Percentiles rank a stretch among this genome's conserved stretches.
Conservation (phyloP, 1,284 basidiomycete genomes). For the Cutaneotrichosporon sp. region DNA sequence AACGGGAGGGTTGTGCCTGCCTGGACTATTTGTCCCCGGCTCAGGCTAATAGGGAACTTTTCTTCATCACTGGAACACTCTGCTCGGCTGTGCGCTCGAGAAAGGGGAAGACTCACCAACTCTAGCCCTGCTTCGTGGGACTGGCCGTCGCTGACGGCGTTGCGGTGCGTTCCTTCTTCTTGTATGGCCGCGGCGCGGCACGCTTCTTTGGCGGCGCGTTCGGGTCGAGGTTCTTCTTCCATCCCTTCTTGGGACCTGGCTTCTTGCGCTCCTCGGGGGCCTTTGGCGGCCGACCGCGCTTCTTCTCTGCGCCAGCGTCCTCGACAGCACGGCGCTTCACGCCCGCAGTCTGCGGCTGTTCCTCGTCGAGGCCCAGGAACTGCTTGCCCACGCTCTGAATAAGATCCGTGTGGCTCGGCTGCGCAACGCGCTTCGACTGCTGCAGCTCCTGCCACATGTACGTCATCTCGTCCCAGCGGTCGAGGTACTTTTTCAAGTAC, state of each 20-base stretch:
- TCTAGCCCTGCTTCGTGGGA: conserved; percentile 6
- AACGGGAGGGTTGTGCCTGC: conserved; percentile 18
- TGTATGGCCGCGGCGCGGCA: neutral
- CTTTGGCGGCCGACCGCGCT: conserved; percentile 17
- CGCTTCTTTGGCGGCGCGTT: conserved; percentile 17
- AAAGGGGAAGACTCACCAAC: neutral
- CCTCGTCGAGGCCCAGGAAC: conserved; percentile 34
- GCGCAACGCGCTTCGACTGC: conserved; percentile 20
- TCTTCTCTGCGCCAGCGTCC: conserved; percentile 14
- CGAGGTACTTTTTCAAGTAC: conserved; percentile 34
- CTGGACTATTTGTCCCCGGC: conserved; percentile 21
- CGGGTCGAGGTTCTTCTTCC: conserved; percentile 30
- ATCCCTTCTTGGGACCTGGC: conserved; percentile 43
- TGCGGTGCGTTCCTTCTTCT: conserved; percentile 10
- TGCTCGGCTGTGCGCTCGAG: neutral
- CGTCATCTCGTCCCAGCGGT: conserved; percentile 41
- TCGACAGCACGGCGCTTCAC: conserved; percentile 12
- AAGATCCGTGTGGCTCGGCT: conserved; percentile 30
- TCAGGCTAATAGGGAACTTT: conserved; percentile 21
- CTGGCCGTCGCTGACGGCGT: conserved; percentile 9
- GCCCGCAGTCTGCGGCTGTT: conserved; percentile 2
- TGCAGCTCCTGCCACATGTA: conserved; percentile 35
- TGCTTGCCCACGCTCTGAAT: conserved; percentile 31
- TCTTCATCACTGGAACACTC: conserved; percentile 21
- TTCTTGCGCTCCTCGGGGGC: conserved; percentile 33